phyloP scores from a whole-genome alignment of 176 grass and related monocot genomes.

The Pontederia crassipes region DNA sequence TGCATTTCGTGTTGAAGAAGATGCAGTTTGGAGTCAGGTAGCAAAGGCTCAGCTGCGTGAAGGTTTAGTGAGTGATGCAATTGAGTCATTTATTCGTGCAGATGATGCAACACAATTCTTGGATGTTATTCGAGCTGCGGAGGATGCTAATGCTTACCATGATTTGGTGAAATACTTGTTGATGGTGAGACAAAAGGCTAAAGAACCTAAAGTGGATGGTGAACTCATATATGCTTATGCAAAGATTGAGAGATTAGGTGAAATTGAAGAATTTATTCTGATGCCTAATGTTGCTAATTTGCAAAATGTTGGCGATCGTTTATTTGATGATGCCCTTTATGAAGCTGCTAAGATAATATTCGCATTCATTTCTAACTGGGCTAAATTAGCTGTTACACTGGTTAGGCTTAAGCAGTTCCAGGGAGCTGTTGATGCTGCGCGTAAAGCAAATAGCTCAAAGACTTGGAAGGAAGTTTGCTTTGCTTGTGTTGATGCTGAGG shows the following conservation, averaged over 20 bases:
- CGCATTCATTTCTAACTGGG: constrained; percentile 96
- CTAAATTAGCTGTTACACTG: constrained; percentile 78
- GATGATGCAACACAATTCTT: constrained; percentile 84
- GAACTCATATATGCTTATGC: constrained; percentile 97
- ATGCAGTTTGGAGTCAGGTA: constrained; percentile 97
- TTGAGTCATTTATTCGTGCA: constrained; percentile 92
- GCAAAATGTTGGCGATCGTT: constrained; percentile 81
- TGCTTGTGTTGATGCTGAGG: constrained; percentile 95
- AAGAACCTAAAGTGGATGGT: constrained; percentile 69
- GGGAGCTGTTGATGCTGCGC: constrained; percentile 94
- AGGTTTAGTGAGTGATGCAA: constrained; percentile 89
- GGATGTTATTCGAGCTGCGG: constrained; percentile 73
- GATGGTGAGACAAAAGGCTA: constrained; percentile 83
- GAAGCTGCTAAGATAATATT: constrained; percentile 99
- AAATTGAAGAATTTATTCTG: constrained; percentile 94
- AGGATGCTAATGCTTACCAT: constrained; percentile 75
- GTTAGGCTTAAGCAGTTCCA: constrained; percentile 94
- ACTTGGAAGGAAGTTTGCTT: constrained; percentile 97
- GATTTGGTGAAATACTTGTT: constrained; percentile 73
- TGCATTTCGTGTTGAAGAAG: constrained; percentile 85
- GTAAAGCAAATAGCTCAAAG: constrained; percentile 86
- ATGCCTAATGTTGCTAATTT: constrained; percentile 99
- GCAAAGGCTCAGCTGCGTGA: constrained; percentile 84
- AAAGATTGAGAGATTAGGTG: constrained; percentile 72
- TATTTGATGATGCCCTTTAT: constrained; percentile 88